These are phyloP conservation scores for Melaleuca alternifolia DNA, from an alignment of 345 rosid species.

Conservation along the genomic window DNA sequence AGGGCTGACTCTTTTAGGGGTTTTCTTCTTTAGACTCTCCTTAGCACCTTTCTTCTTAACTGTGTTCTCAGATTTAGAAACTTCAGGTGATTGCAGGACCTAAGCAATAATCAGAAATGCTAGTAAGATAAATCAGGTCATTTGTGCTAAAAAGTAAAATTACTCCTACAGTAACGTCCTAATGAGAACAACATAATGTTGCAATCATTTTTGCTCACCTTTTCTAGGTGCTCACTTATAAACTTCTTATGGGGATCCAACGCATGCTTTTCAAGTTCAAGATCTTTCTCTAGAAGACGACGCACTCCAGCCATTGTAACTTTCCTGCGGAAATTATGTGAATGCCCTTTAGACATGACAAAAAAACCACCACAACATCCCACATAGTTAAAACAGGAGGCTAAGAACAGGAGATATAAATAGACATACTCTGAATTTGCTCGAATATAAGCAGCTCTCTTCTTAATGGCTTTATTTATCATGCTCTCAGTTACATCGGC, in stretches of 20 bases:
- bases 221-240: constrained; percentile 50
- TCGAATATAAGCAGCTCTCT: constrained; percentile 50
- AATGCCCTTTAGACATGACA: not conserved
- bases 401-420: not conserved
- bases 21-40: not conserved
- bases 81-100: constrained; percentile 37
- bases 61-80: constrained; percentile 20
- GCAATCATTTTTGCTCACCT: constrained; percentile 21
- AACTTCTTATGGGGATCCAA: constrained; percentile 71
- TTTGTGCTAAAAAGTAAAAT: not conserved
- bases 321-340: constrained; percentile 23
- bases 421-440: constrained; percentile 63
- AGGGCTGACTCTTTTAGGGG: not conserved
- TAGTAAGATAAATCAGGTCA: not conserved
- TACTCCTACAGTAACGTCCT: not conserved
- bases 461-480: constrained; percentile 45
- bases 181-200: not conserved
- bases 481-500: constrained; percentile 31
- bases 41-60: constrained; percentile 27
- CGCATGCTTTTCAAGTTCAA: constrained; percentile 41
- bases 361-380: not conserved
- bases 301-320: constrained; percentile 77
- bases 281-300: constrained; percentile 80
- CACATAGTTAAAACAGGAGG: not conserved
- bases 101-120: constrained; percentile 6